Conservation (phyloP, 306 rosid species). For the Comarum palustre region DNA sequence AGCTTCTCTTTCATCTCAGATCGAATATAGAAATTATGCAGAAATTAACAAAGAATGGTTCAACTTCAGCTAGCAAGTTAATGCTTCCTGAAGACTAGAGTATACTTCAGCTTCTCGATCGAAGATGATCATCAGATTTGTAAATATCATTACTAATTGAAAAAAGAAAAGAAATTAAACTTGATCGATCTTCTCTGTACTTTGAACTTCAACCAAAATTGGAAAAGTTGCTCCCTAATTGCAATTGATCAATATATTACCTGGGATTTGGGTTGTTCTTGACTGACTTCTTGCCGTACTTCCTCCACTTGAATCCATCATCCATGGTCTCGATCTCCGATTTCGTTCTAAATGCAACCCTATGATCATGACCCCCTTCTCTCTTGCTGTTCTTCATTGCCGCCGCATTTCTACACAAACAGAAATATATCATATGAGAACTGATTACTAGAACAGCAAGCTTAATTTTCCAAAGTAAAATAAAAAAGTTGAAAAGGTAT, state of each 20-base stretch:
- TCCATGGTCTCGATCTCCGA: constrained; percentile 70
- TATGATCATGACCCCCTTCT: constrained; percentile 27
- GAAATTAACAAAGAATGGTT: not conserved
- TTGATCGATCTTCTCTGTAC: not conserved
- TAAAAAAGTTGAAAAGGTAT: not conserved
- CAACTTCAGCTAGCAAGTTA: not conserved
- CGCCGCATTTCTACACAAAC: constrained; percentile 29
- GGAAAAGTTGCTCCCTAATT: too few relatives aligned
- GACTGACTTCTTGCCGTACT: constrained; percentile 71
- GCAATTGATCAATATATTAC: constrained; percentile 28
- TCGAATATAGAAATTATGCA: not conserved
- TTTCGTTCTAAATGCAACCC: constrained; percentile 63
- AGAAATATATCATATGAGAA: not conserved
- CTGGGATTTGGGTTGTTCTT: constrained; percentile 63
- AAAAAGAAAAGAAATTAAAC: too few relatives aligned
- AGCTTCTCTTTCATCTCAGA: not conserved
- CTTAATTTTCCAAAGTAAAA: not conserved
- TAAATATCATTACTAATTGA: not conserved
- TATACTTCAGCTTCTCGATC: not conserved
- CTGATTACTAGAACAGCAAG: not conserved
- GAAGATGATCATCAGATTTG: not conserved
- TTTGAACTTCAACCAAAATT: not conserved
- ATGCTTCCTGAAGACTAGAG: not conserved
- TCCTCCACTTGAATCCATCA: constrained; percentile 85
- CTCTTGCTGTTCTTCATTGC: constrained; percentile 25